Base-by-base conservation (phyloP, 2,329 filamentous ascomycete genomes). In the Phaeosphaeria sp. region DNA sequence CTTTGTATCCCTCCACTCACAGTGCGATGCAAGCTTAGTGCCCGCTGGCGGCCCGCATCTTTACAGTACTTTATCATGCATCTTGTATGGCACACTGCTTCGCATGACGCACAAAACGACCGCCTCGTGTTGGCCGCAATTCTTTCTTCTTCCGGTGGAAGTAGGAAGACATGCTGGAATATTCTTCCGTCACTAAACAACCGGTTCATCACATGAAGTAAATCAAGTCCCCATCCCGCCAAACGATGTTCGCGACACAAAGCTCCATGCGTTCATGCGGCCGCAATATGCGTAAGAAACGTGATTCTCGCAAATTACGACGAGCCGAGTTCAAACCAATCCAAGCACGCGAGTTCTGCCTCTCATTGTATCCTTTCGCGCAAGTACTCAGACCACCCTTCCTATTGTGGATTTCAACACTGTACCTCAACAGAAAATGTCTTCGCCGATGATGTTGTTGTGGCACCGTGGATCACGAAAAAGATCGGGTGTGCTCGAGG, bases 1-100 rank as follows among this genome's bases (percentile, higher is more conserved):
- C 52, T 24, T 45, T 22, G 43, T 52, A 36, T 36, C 30, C 25
- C 39, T 56, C 46, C 49, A 36, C 49, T 36, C 46, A 49, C 25
- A 51, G 48, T 22, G 15, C 47, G 22, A 15, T 51, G 27, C 27
- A 24, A 36, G 11, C 30, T 13, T 36, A 36, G 21, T 9, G 9
- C 9, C 20, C 13, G 24, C 36, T 17, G 15, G 17, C 18, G 20
- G 22, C 21, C 25, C 36, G 36, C 15, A 27, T 24, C 21, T 6
- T 7, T 13, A 13, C 30, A 36, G 6, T 13, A 36, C 30, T 36
- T 7, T 36, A 13, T 13, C 11, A 36, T 36, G 30, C 30, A 36
- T 36, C 5, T 36, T 13, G 30, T 36, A 36, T 36, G 30, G 30
- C 30, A 13, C 11, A 3, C 30, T 36, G 30, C 30, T 36, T 36